phyloP scores from a whole-genome alignment of 73 alveolate species.

The Urostyla sp. region DNA sequence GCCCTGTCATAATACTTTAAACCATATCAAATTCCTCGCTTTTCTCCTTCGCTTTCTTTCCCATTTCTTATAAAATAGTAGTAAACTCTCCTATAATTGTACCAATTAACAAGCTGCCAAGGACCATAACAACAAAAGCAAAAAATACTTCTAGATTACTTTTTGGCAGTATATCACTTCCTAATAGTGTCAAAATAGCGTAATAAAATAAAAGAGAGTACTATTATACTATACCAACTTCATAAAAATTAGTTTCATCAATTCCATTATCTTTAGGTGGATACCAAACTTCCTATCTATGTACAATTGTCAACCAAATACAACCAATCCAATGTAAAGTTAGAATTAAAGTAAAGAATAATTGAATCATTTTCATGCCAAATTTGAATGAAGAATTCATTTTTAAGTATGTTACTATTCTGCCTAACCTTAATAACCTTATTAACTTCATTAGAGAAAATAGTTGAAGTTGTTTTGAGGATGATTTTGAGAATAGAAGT shows the following conservation, averaged over 20 bases:
- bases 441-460: constrained; percentile 68
- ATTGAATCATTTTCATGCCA: constrained; percentile 41
- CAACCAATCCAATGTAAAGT: constrained; percentile 75
- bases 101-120: too few relatives aligned
- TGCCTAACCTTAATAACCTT: constrained; percentile 56
- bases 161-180: constrained; percentile 71
- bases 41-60: constrained; percentile 30
- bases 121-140: constrained; percentile 33
- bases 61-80: constrained; percentile 41
- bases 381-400: constrained; percentile 12
- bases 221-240: not conserved
- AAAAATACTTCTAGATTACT: constrained; percentile 41
- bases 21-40: constrained; percentile 59
- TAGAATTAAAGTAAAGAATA: constrained; percentile 54
- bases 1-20: constrained; percentile 70
- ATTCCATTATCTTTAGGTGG: constrained; percentile 39
- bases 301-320: constrained; percentile 68
- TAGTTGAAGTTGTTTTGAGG: constrained; percentile 18
- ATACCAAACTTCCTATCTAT: constrained; percentile 55
- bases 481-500: not conserved
- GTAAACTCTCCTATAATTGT: constrained; percentile 70
- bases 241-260: constrained; percentile 6
- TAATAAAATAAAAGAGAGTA: constrained; percentile 56
- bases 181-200: constrained; percentile 58
- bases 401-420: constrained; percentile 46